Percentiles rank a stretch among this genome's conserved stretches.
These are phyloP conservation scores for Leccinum disarticulatum DNA, from an alignment of 768 basidiomycete genomes.

Conservation along the genomic window DNA sequence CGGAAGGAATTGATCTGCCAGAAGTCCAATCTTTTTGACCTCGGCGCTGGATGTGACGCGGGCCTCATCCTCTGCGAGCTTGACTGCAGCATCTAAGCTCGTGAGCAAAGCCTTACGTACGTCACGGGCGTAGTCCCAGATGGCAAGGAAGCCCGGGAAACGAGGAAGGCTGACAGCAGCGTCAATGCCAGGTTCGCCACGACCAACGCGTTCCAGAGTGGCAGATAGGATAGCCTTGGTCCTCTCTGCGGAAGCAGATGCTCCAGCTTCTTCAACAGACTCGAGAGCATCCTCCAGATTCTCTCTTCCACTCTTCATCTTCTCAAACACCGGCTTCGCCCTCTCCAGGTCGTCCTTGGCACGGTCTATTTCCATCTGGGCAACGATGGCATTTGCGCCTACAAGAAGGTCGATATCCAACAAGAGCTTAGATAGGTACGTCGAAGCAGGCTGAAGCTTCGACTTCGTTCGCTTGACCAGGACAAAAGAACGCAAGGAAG, in stretches of 20 bases:
- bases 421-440: conserved; percentile 88
- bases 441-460: conserved; percentile 90
- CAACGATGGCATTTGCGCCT: conserved; percentile 83
- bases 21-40: conserved; percentile 61
- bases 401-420: conserved; percentile 87
- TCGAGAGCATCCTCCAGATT: conserved; percentile 79
- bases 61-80: conserved; percentile 80
- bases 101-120: conserved; percentile 75
- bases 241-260: conserved; percentile 47
- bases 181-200: conserved; percentile 69
- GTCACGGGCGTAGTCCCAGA: conserved; percentile 85
- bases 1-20: conserved; percentile 80
- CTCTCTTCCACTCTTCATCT: conserved; percentile 76
- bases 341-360: conserved; percentile 69
- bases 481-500: conserved; percentile 89
- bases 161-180: conserved; percentile 57
- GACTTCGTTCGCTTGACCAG: conserved; percentile 95
- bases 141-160: conserved; percentile 79
- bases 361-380: conserved; percentile 68
- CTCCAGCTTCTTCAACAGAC: conserved; percentile 71
- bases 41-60: conserved; percentile 62
- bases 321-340: conserved; percentile 81
- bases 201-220: conserved; percentile 75
- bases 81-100: conserved; percentile 79
- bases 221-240: conserved; percentile 59